Evolutionary conservation across 441 rosid species (phyloP).

Genomic region (Erodium texanum): DNA sequence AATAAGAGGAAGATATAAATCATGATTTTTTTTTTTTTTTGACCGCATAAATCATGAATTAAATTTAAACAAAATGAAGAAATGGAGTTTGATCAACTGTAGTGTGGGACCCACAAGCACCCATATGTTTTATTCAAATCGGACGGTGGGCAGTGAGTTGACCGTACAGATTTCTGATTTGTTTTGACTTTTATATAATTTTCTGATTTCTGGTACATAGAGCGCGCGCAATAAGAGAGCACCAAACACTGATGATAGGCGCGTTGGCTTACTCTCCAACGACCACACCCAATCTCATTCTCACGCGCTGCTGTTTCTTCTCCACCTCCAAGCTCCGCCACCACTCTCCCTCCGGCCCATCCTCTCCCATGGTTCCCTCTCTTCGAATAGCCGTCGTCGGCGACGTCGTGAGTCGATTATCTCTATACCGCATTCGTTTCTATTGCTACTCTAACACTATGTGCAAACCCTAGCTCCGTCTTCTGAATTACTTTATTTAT

Average conservation of each 20-base stretch:
- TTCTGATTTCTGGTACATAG: not conserved
- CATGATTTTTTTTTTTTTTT: too few species aligned
- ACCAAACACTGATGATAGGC: slow-evolving; percentile 7
- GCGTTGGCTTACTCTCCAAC: slow-evolving; percentile 9
- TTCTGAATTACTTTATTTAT: not conserved
- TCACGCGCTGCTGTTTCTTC: slow-evolving; percentile 2
- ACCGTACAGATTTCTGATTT: not conserved
- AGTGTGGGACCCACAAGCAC: not conserved
- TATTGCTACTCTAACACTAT: not conserved
- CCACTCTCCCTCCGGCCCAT: slow-evolving; percentile 32
- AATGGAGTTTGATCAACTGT: too few species aligned
- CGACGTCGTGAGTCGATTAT: slow-evolving; percentile 44
- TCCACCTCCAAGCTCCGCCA: not conserved
- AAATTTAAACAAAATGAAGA: too few species aligned
- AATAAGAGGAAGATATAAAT: too few species aligned
- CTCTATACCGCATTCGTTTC: not conserved
- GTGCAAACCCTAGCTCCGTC: not conserved
- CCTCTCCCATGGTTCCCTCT: slow-evolving; percentile 12
- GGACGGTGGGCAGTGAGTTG: not conserved
- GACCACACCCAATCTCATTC: not conserved
- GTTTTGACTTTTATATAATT: not conserved
- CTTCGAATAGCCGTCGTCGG: slow-evolving; percentile 70
- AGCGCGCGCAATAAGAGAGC: slow-evolving; percentile 1
- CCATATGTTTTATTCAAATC: not conserved
- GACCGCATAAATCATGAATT: too few species aligned